These are phyloP conservation scores for Russula vinacea DNA, from an alignment of 768 basidiomycete species.

Conservation along the genomic window DNA sequence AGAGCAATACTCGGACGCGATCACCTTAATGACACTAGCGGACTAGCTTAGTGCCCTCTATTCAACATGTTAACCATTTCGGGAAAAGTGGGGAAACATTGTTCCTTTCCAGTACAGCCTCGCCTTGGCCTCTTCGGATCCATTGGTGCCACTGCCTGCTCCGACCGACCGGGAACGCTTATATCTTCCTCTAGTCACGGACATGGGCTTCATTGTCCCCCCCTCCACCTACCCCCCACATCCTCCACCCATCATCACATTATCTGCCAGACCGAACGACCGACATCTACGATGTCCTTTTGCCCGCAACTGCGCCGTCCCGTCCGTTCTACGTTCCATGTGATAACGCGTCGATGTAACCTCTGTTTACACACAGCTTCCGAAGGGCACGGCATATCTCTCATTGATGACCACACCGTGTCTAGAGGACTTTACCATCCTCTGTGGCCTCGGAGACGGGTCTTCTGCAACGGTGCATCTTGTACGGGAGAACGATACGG, in stretches of 20 bases:
- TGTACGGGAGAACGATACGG: constrained; percentile 17
- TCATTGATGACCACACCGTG: constrained; percentile 19
- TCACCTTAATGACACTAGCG: neutral
- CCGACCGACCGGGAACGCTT: neutral
- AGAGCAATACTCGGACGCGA: neutral
- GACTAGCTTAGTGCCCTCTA: neutral
- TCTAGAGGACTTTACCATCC: constrained; percentile 20
- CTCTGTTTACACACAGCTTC: constrained; percentile 7
- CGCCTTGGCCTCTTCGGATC: constrained; percentile 17
- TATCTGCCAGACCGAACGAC: neutral
- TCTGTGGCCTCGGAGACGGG: constrained; percentile 20
- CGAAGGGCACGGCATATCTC: constrained; percentile 15
- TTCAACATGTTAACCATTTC: neutral
- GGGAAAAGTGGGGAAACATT: constrained; percentile 1
- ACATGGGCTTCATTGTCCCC: neutral
- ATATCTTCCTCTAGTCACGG: constrained; percentile 5
- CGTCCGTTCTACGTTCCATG: neutral
- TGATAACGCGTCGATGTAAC: neutral
- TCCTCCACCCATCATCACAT: neutral
- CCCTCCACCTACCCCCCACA: neutral
- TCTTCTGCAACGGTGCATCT: constrained; percentile 21
- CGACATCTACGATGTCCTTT: neutral
- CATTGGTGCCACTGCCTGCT: neutral
- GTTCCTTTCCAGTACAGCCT: constrained; percentile 6
- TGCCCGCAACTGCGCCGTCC: neutral